Base-by-base conservation (phyloP, 257 asterid genomes). In the Forsythia viridissima region DNA sequence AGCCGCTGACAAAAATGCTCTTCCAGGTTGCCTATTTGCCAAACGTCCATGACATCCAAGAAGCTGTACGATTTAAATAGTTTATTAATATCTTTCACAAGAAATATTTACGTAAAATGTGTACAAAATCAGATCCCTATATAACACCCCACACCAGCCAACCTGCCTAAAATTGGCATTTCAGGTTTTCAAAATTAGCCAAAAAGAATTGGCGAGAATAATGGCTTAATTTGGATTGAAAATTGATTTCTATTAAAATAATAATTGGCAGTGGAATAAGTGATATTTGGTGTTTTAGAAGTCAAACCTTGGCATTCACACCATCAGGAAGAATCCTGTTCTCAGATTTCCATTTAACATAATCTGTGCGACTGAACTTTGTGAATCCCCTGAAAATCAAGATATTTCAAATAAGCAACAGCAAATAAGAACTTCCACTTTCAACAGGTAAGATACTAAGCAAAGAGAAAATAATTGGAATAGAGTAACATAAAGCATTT, bases 251-350 rank as follows among this genome's bases (percentile, higher is more conserved):
- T 30, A 30, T 30, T 0, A 30, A 30, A 30, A 30, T 30, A 30
- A 69, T 10, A 2, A 57, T 70, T 8, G 34, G 12, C 37, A 0
- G 37, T 7, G 37, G 67, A n/a, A 20, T 0, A 6, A 37, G 37
- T 15, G 13, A 48, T 15, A 15, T 15, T 4, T 4, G 20, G 20
- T 4, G 18, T 46, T 11, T 46, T 46, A 48, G 34, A 20, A 59
- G 52, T 59, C 76, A n/a, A 71, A 84, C 88, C 88, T 84, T 84
- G 44, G 88, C 88, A 73, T 82, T 82, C 72, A 84, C 88, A 39
- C 88, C 88, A 76, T 81, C 82, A 20, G 68, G 37, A 51, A 78
- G 43, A 24, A 84, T 84, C 73, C 83, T 71, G 16, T 78, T 78
- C 76, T 81, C 75, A 0, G 81, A 76, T 74, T 67, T 84, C 81